A percentile compares a stretch with the other conserved stretches of the same genome.
These are phyloP conservation scores for Eremochloa ophiuroides DNA, from an alignment of 176 grass and related monocot genomes.

Conservation along the genomic window DNA sequence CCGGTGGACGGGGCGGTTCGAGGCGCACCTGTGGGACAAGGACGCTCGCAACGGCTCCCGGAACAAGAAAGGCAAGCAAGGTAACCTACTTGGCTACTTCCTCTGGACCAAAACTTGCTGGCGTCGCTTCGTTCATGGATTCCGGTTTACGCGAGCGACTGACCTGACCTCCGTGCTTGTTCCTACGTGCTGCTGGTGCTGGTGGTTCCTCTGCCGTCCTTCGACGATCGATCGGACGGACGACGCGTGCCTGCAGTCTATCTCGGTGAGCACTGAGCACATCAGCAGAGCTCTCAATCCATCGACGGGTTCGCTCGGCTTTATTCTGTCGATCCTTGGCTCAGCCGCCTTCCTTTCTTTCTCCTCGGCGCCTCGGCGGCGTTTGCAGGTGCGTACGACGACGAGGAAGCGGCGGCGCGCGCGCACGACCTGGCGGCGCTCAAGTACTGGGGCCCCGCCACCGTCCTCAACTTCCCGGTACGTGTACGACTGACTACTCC, in stretches of 20 bases:
- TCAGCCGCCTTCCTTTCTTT: not conserved
- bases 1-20: slow-evolving; percentile 85
- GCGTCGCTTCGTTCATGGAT: too few relatives aligned
- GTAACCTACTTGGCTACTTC: too few relatives aligned
- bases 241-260: slow-evolving; percentile 46
- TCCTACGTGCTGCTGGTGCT: too few relatives aligned
- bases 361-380: not conserved
- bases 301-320: too few relatives aligned
- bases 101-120: too few relatives aligned
- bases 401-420: slow-evolving; percentile 76
- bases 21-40: slow-evolving; percentile 95
- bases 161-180: not conserved
- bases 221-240: not conserved
- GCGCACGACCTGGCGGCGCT: slow-evolving; percentile 87
- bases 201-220: not conserved
- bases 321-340: too few relatives aligned
- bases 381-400: slow-evolving; percentile 61
- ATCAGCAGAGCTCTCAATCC: not conserved
- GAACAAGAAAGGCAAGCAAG: slow-evolving; percentile 86
- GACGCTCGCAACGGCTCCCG: slow-evolving; percentile 52
- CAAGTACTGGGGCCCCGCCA: slow-evolving; percentile 76
- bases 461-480: slow-evolving; percentile 86
- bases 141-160: not conserved
- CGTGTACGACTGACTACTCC: too few relatives aligned
- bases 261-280: slow-evolving; percentile 50